Conservation (phyloP, 805 yeast genomes). For the Lipomyces spencermartinsiae region DNA sequence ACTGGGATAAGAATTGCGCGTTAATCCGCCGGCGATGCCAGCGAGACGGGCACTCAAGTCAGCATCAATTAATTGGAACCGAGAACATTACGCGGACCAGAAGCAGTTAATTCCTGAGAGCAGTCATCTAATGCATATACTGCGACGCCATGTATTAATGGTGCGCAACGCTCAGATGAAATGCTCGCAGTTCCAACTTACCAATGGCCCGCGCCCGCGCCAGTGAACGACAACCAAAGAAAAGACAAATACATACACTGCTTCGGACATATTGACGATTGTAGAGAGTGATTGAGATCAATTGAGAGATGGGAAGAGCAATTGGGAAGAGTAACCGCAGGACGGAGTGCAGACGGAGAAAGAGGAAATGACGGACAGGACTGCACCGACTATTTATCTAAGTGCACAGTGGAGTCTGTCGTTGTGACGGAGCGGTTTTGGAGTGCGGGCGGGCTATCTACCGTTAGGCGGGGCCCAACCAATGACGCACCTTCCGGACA, state of each 20-base stretch:
- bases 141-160: not conserved
- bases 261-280: slow-evolving; percentile 31
- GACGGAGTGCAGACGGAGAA: not conserved
- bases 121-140: not conserved
- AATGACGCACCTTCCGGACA: slow-evolving; percentile 8
- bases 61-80: slow-evolving; percentile 13
- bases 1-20: slow-evolving; percentile 20
- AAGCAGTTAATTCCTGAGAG: not conserved
- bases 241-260: slow-evolving; percentile 30
- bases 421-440: not conserved
- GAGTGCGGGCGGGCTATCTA: slow-evolving; percentile 5
- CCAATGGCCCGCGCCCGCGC: not conserved
- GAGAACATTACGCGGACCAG: not conserved
- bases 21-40: slow-evolving; percentile 30
- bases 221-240: slow-evolving; percentile 11
- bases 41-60: slow-evolving; percentile 23
- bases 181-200: not conserved
- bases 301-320: slow-evolving; percentile 9
- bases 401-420: not conserved
- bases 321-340: not conserved
- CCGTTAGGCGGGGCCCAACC: slow-evolving; percentile 2
- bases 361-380: slow-evolving; percentile 25
- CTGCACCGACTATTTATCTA: slow-evolving; percentile 29
- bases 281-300: slow-evolving; percentile 6
- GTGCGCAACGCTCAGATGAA: not conserved